Evolutionary conservation across 495 filamentous ascomycete genomes (phyloP).

Genomic region (Friedmanniomyces endolithicus): DNA sequence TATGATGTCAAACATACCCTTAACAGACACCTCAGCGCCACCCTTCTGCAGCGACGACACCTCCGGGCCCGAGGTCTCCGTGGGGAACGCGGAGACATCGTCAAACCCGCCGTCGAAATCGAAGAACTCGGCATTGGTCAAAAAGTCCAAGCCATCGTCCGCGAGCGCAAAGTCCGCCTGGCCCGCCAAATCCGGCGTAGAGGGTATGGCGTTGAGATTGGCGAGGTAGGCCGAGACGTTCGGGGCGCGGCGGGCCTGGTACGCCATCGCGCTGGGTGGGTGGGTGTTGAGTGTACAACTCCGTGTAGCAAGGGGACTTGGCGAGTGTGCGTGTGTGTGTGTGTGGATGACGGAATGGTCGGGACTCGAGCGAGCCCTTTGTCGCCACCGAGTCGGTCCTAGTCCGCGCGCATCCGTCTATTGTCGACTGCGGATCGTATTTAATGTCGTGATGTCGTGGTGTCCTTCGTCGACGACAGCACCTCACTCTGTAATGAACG

Average conservation of each 20-base stretch:
- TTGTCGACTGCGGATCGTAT: no score
- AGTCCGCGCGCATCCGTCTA: no score
- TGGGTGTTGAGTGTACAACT: not conserved
- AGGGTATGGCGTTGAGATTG: slow-evolving; percentile 65
- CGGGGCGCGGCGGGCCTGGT: slow-evolving; percentile 54
- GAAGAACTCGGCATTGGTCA: slow-evolving; percentile 89
- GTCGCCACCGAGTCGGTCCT: no score
- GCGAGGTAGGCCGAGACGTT: slow-evolving; percentile 83
- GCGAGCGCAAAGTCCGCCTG: slow-evolving; percentile 44
- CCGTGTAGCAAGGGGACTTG: no score
- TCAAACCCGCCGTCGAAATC: slow-evolving; percentile 54
- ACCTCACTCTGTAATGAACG: no score
- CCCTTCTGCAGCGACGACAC: not conserved
- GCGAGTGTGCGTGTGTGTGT: no score
- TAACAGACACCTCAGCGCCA: not conserved
- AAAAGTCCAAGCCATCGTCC: slow-evolving; percentile 70
- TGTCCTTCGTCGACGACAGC: no score
- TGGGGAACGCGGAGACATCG: not conserved
- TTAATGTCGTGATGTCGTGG: no score
- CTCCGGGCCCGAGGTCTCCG: not conserved
- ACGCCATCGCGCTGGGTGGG: not conserved
- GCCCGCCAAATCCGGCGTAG: slow-evolving; percentile 51
- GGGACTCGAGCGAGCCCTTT: no score
- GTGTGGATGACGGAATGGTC: no score
- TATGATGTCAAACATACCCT: not conserved